These are phyloP conservation scores for Solanum hybrid DNA, from an alignment of 305 asterid species.

Conservation along the genomic window DNA sequence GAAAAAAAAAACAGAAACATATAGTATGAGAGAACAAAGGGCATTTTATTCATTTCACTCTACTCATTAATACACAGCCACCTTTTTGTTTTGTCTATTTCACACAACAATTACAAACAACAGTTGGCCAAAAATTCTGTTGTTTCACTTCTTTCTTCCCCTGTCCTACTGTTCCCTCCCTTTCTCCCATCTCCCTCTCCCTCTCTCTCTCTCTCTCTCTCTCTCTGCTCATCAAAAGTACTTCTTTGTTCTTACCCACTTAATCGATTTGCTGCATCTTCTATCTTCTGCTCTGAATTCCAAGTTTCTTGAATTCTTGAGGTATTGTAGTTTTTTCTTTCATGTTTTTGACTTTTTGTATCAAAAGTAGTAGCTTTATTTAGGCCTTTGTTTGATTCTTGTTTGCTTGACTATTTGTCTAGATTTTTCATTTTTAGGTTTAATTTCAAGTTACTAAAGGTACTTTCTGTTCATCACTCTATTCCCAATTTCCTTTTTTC, in stretches of 20 bases:
- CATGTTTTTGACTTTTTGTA: background rate
- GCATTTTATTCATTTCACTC: background rate
- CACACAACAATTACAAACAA: slow-evolving; percentile 15
- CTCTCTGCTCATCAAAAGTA: slow-evolving; percentile 21
- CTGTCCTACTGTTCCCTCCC: background rate
- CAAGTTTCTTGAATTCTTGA: background rate
- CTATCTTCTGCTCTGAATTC: background rate
- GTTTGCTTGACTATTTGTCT: background rate
- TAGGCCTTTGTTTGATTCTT: background rate
- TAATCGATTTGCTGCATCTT: slow-evolving; percentile 4
- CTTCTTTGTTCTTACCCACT: slow-evolving; percentile 20
- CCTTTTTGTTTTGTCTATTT: slow-evolving; percentile 24
- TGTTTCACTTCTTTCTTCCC: background rate
- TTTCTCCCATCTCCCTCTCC: background rate
- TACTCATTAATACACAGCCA: slow-evolving; percentile 10
- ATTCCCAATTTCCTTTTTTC: background rate
- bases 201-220: background rate
- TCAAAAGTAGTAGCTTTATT: background rate
- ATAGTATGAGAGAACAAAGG: background rate
- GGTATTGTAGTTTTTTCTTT: slow-evolving; percentile 27
- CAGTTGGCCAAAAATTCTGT: background rate
- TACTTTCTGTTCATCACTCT: background rate
- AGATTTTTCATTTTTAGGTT: background rate
- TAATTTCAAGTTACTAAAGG: background rate
- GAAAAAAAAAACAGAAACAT: background rate